phyloP scores from a whole-genome alignment of 2,329 filamentous ascomycete genomes.

The Neoascochyta sp. region DNA sequence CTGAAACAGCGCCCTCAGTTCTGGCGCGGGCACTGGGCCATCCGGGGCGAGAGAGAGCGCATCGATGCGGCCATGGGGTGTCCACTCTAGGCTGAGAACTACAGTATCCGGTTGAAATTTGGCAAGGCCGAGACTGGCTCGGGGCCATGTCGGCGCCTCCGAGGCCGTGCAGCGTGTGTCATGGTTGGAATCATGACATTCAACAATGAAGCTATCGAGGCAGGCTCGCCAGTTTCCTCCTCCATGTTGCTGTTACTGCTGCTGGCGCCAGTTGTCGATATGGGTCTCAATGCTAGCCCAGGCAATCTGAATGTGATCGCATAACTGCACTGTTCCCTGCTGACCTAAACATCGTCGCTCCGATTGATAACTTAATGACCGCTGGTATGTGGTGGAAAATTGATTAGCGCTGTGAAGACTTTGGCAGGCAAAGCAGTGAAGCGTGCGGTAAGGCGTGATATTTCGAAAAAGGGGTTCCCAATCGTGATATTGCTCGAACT shows the following conservation, averaged over 20 bases:
- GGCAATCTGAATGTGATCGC: constrained; percentile 14
- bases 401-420: constrained; percentile 8
- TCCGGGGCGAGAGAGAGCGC: constrained; percentile 13
- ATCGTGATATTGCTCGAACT: too few species aligned
- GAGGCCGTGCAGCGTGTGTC: constrained; percentile 14
- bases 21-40: constrained; percentile 14
- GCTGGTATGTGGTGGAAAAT: constrained; percentile 9
- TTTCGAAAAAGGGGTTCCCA: too few species aligned
- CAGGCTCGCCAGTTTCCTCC: constrained; percentile 13
- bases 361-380: constrained; percentile 2
- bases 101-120: constrained; percentile 4
- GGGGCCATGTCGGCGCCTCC: constrained; percentile 16
- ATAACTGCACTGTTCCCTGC: constrained; percentile 14
- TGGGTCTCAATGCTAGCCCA: constrained; percentile 17
- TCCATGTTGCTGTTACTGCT: constrained; percentile 9
- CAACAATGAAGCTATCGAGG: constrained; percentile 14
- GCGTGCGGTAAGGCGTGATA: constrained; percentile 2
- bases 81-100: constrained; percentile 18
- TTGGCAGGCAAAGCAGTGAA: constrained; percentile 10
- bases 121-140: constrained; percentile 11
- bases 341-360: constrained; percentile 12
- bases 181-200: constrained; percentile 17
- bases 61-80: constrained; percentile 14
- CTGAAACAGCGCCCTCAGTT: constrained; percentile 13
- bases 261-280: constrained; percentile 13